These are phyloP conservation scores for Pseudozyma tsukubaensis DNA, from an alignment of 1,284 basidiomycete species.

Conservation along the genomic window DNA sequence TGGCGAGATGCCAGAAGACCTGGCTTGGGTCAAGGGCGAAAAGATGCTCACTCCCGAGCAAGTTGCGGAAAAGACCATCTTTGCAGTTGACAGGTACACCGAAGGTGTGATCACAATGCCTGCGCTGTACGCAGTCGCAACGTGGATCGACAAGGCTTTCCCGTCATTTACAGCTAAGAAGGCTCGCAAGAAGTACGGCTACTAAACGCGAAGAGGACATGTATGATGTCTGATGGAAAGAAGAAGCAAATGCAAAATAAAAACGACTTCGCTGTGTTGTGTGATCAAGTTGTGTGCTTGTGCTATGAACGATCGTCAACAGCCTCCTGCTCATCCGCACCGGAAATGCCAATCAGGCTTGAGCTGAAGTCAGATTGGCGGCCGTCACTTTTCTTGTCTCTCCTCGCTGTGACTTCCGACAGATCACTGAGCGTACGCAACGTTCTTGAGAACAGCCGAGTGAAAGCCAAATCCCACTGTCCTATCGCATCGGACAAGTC, in stretches of 20 bases:
- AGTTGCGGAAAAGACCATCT: constrained; percentile 53
- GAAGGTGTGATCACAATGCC: constrained; percentile 49
- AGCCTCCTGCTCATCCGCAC: constrained; percentile 26
- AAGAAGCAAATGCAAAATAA: background rate
- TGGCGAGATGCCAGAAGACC: constrained; percentile 38
- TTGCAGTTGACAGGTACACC: constrained; percentile 46
- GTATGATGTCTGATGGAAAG: background rate
- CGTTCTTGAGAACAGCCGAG: constrained; percentile 45
- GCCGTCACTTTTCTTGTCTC: constrained; percentile 1
- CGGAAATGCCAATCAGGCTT: constrained; percentile 26
- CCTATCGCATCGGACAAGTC: constrained; percentile 33
- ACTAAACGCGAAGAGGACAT: constrained; percentile 9
- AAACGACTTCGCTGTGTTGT: too few relatives aligned
- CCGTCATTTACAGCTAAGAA: constrained; percentile 28
- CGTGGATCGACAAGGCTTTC: constrained; percentile 41
- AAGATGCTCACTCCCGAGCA: constrained; percentile 41
- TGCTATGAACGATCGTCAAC: constrained; percentile 17
- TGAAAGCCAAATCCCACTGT: constrained; percentile 52
- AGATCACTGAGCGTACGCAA: constrained; percentile 49
- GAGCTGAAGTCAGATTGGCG: constrained; percentile 20
- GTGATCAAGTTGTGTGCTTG: background rate
- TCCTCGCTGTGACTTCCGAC: constrained; percentile 6
- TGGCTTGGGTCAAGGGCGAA: constrained; percentile 49
- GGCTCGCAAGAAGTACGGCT: constrained; percentile 46
- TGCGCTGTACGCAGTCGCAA: constrained; percentile 44